phyloP scores from a whole-genome alignment of 129 eudicot species.

The Mikania micrantha region DNA sequence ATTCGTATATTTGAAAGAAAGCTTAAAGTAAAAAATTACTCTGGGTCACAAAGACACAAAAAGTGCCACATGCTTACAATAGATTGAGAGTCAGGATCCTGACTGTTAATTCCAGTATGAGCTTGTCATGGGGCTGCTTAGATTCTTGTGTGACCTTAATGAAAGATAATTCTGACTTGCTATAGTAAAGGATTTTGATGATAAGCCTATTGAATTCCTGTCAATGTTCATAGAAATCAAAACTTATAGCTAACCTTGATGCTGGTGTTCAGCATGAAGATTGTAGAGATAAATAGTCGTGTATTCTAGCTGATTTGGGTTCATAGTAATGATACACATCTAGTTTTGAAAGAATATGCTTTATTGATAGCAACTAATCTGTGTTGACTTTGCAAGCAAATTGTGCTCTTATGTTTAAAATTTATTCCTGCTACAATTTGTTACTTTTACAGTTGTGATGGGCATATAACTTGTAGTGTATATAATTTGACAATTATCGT shows the following conservation, averaged over 20 bases:
- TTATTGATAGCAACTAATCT: background rate
- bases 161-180: background rate
- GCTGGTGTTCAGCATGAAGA: background rate
- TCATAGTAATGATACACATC: background rate
- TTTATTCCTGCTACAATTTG: background rate
- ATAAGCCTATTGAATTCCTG: background rate
- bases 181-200: background rate
- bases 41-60: background rate
- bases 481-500: no score
- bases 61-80: background rate
- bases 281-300: background rate
- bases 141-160: background rate
- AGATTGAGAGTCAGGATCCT: background rate
- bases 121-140: background rate
- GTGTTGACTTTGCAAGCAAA: background rate
- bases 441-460: background rate
- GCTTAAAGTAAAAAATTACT: background rate
- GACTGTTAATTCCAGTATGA: background rate
- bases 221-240: background rate
- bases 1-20: background rate
- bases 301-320: background rate
- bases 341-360: background rate
- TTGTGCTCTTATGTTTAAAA: background rate
- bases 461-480: no score
- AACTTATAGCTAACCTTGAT: background rate